These are phyloP conservation scores for Recurvomyces mirabilis DNA, from an alignment of 495 filamentous ascomycete genomes.

Conservation along the genomic window DNA sequence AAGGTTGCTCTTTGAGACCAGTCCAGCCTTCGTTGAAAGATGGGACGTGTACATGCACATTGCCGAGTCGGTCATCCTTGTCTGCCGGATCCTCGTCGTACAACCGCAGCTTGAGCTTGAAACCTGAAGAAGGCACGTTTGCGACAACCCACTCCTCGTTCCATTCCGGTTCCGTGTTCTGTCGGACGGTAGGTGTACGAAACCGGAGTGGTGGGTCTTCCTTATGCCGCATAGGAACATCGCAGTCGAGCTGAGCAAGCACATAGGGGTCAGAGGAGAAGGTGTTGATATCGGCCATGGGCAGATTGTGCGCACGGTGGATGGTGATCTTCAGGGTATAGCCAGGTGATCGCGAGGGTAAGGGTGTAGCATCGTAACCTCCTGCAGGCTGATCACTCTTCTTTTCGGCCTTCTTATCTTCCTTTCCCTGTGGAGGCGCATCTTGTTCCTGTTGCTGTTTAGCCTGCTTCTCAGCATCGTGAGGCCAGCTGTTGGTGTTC, in stretches of 20 bases:
- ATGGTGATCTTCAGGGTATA: slow-evolving; percentile 82
- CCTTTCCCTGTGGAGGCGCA: no score
- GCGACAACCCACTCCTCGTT: slow-evolving; percentile 77
- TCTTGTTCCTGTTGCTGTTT: no score
- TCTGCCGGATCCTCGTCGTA: slow-evolving; percentile 84
- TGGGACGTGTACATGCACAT: slow-evolving; percentile 55
- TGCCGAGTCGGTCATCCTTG: slow-evolving; percentile 78
- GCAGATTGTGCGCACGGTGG: slow-evolving; percentile 66
- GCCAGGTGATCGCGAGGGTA: slow-evolving; percentile 58
- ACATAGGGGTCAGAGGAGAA: slow-evolving; percentile 80
- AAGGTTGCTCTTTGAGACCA: slow-evolving; percentile 53
- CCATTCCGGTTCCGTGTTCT: slow-evolving; percentile 64
- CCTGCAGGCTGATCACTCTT: slow-evolving; percentile 44
- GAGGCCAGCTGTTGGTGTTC: no score
- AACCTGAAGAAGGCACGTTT: slow-evolving; percentile 68
- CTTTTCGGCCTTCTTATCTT: slow-evolving; percentile 1
- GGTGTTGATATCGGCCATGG: slow-evolving; percentile 64
- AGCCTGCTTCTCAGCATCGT: no score
- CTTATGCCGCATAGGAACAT: slow-evolving; percentile 61
- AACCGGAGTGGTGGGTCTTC: slow-evolving; percentile 62
- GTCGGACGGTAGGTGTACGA: slow-evolving; percentile 65
- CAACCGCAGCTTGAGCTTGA: slow-evolving; percentile 65
- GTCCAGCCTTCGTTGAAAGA: slow-evolving; percentile 51
- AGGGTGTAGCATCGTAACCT: slow-evolving; percentile 66
- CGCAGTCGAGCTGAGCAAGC: slow-evolving; percentile 51